Percentiles rank a stretch among this genome's conserved stretches.
These are phyloP conservation scores for Xylariaceae sp. DNA, from an alignment of 2,329 filamentous ascomycete genomes.

Conservation along the genomic window DNA sequence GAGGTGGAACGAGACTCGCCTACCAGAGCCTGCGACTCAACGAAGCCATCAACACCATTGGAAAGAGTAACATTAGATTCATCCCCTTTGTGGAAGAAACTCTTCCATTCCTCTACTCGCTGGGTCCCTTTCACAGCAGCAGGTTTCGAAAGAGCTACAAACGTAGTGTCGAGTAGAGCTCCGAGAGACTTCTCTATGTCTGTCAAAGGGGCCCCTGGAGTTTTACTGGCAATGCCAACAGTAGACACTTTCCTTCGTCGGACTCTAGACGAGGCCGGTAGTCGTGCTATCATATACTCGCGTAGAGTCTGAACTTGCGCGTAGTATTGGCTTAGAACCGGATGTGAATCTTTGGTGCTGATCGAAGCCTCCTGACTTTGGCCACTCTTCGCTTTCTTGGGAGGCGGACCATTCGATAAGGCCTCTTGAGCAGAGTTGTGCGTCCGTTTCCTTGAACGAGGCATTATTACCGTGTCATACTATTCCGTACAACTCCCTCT, in stretches of 20 bases:
- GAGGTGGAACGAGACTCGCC: constrained; percentile 18
- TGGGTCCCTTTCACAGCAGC: constrained; percentile 32
- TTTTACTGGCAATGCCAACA: constrained; percentile 34
- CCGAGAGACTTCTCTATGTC: constrained; percentile 43
- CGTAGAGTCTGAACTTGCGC: constrained; percentile 60
- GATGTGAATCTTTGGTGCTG: constrained; percentile 42
- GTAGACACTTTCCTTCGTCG: constrained; percentile 52
- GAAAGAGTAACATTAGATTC: constrained; percentile 52
- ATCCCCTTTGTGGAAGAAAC: constrained; percentile 58
- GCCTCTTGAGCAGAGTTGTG: constrained; percentile 11
- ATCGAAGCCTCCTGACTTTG: not conserved
- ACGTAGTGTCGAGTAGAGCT: constrained; percentile 60
- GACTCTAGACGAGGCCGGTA: constrained; percentile 62
- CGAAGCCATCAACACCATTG: constrained; percentile 38
- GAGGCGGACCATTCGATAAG: constrained; percentile 11
- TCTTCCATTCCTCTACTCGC: constrained; percentile 51
- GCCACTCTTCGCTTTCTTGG: constrained; percentile 20
- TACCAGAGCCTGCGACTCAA: constrained; percentile 62
- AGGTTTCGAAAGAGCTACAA: constrained; percentile 53
- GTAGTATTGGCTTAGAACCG: constrained; percentile 66
- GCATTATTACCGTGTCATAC: constrained; percentile 20
- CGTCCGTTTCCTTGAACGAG: constrained; percentile 29
- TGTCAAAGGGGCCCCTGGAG: constrained; percentile 18
- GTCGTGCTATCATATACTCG: constrained; percentile 60
- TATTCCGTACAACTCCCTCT: not conserved